A percentile compares a stretch with the other conserved stretches of the same genome.
Evolutionary conservation across 257 asterid genomes (phyloP).

Genomic region (Prunella vulgaris): DNA sequence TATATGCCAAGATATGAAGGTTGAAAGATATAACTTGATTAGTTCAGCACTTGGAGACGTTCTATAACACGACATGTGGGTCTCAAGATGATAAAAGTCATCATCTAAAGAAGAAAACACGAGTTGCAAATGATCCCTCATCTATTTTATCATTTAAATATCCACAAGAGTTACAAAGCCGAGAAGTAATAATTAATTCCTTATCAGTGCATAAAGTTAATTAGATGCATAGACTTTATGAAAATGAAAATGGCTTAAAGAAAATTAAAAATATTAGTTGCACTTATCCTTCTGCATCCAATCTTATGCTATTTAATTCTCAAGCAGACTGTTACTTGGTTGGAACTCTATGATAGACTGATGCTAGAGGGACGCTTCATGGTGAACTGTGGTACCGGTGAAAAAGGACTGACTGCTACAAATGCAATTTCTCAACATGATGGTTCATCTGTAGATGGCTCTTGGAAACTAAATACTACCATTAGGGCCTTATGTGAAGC

Average conservation of each 20-base stretch:
- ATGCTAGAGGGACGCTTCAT: constrained; percentile 77
- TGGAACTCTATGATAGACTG: constrained; percentile 42
- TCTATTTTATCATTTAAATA: too few relatives aligned
- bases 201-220: too few relatives aligned
- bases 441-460: constrained; percentile 21
- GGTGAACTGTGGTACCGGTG: constrained; percentile 76
- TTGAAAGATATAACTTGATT: not conserved
- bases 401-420: constrained; percentile 19
- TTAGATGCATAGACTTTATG: not conserved
- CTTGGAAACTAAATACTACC: too few relatives aligned
- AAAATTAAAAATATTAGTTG: not conserved
- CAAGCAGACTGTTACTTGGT: constrained; percentile 61
- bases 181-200: not conserved
- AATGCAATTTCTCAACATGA: constrained; percentile 12
- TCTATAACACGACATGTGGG: too few relatives aligned
- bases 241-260: not conserved
- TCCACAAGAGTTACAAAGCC: too few relatives aligned
- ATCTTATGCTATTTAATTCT: constrained; percentile 9
- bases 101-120: not conserved
- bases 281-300: not conserved
- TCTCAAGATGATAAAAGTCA: too few relatives aligned
- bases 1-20: not conserved
- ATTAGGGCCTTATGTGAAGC: constrained; percentile 60
- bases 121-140: too few relatives aligned
- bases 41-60: too few relatives aligned